Evolutionary conservation across 768 basidiomycete species (phyloP).

Genomic region (Suillus subaureus): DNA sequence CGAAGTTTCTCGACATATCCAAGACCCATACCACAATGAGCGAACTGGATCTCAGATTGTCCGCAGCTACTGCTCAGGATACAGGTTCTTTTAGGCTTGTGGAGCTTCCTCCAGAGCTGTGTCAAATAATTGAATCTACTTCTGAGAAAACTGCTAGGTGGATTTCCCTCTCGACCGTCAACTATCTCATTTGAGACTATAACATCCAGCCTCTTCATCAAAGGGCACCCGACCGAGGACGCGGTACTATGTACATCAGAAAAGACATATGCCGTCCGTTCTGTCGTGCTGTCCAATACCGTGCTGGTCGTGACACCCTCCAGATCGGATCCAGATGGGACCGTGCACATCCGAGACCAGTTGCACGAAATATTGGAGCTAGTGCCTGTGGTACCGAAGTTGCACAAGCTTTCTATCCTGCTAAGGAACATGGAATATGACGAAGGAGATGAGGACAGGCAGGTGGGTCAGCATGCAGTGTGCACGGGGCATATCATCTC

Average conservation of each 20-base stretch:
- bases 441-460: slow-evolving; percentile 54
- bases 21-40: slow-evolving; percentile 20
- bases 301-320: slow-evolving; percentile 70
- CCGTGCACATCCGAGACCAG: slow-evolving; percentile 75
- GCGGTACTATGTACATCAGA: slow-evolving; percentile 86
- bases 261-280: slow-evolving; percentile 81
- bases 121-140: slow-evolving; percentile 59
- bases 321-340: slow-evolving; percentile 36
- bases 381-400: slow-evolving; percentile 71
- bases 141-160: slow-evolving; percentile 21
- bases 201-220: slow-evolving; percentile 65
- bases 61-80: slow-evolving; percentile 48
- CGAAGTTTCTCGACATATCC: neutral
- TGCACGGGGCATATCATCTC: neutral
- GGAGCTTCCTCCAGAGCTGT: slow-evolving; percentile 74
- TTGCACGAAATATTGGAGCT: slow-evolving; percentile 86
- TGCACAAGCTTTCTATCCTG: slow-evolving; percentile 64
- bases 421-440: slow-evolving; percentile 72
- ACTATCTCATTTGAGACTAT: slow-evolving; percentile 1
- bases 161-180: neutral
- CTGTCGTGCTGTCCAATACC: slow-evolving; percentile 89
- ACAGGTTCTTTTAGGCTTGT: slow-evolving; percentile 65
- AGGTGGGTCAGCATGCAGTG: slow-evolving; percentile 21
- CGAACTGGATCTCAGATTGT: slow-evolving; percentile 50
- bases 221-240: slow-evolving; percentile 79